Evolutionary conservation across 768 basidiomycete genomes (phyloP), one percentile per base, ranked within the genome.

Genomic region (Lactifluus subvellereus): DNA sequence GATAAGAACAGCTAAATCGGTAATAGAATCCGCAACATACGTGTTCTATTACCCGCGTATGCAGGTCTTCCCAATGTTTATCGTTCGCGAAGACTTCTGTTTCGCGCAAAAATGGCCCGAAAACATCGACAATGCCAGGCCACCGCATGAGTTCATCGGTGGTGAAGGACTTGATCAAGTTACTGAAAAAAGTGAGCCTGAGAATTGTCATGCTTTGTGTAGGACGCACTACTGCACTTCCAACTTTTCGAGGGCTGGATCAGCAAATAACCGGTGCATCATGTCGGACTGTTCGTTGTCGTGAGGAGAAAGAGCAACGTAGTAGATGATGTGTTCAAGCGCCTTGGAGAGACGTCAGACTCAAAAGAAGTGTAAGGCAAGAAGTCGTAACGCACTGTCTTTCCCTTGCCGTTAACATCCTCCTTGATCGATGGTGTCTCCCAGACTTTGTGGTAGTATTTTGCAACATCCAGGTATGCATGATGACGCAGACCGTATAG

Each of bases 251-350:
- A 98, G 75, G 27, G 88, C 86, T 27, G 94, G 83, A 73, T 98
- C 87, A 50, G 78, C 78, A 70, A 82, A 90, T 35, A 96, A 79
- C 70, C 91, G 90, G 72, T 98, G 87, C 50, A 99, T 77, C 88
- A 98, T 94, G 72, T 98, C 94, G 2, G 89, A 92, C 74, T 99
- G 97, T 74, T 98, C 96, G 72, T 99, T 98, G 73, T 88, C 90
- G 73, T 98, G 89, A 3, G 94, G 87, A 1, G 96, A 91, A 52
- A 98, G 86, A 30, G 97, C 85, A 59, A 98, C 83, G 70, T 95
- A 98, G 76, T 92, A 95, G 50, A 95, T 87, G 60, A 98, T 94
- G 73, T 94, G 91, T 71, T 97, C 93, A 16, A 98, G 81, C 32
- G 94, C 92, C 91, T 97, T 66, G 53, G 10, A 47, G 69, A 60